Conservation (phyloP, 805 yeast genomes). For the Pichia gijzeniarum region DNA sequence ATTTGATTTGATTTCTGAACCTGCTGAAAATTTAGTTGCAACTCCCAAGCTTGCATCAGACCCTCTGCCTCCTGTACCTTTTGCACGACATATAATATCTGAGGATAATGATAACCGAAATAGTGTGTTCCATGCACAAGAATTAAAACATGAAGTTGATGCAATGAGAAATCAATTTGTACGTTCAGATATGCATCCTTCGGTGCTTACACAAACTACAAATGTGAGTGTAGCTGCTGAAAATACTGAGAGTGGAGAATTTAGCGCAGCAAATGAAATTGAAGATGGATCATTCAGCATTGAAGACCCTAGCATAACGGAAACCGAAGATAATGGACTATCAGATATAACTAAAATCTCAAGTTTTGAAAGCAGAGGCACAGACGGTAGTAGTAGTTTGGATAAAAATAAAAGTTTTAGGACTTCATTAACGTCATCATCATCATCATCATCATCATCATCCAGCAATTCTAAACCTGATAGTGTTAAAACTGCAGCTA, state of each 20-base stretch:
- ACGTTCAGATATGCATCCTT: slow-evolving; percentile 13
- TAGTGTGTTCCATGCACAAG: slow-evolving; percentile 2
- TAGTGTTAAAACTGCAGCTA: not conserved
- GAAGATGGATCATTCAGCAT: too few species aligned
- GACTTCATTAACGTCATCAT: not conserved
- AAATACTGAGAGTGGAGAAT: slow-evolving; percentile 2
- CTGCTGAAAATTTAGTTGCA: too few species aligned
- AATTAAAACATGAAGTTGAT: slow-evolving; percentile 10
- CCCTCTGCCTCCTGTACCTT: not conserved
- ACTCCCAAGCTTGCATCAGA: not conserved
- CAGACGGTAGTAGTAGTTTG: not conserved
- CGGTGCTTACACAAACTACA: slow-evolving; percentile 9
- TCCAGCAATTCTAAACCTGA: not conserved
- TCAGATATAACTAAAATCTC: not conserved
- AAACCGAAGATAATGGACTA: too few species aligned
- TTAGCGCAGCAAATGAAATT: too few species aligned
- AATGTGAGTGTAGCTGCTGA: not conserved
- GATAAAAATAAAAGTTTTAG: not conserved
- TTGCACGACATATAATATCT: not conserved
- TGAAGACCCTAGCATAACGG: too few species aligned
- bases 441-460: not conserved
- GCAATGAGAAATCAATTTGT: slow-evolving; percentile 21
- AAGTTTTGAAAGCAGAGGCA: not conserved
- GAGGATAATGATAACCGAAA: not conserved
- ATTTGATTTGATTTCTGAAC: too few species aligned